These are phyloP conservation scores for Rhynchosporium graminicola DNA, from an alignment of 2,329 filamentous ascomycete genomes.

Conservation along the genomic window DNA sequence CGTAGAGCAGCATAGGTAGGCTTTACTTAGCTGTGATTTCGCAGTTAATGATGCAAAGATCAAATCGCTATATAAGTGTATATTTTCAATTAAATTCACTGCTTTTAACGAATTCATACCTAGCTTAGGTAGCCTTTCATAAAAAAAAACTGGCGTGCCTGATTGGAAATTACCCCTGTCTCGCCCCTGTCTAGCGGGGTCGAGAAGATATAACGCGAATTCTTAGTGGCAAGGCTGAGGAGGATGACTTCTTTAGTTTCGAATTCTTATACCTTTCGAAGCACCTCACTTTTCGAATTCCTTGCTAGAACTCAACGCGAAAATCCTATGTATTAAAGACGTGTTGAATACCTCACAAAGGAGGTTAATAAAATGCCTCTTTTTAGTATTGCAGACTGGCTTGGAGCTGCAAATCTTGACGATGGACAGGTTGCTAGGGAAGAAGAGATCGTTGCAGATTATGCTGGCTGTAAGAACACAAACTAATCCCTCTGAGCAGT, in stretches of 20 bases:
- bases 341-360: neutral
- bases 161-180: neutral
- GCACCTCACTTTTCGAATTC: neutral
- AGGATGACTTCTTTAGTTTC: neutral
- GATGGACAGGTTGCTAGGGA: slow-evolving; percentile 17
- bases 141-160: neutral
- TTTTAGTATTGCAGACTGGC: slow-evolving; percentile 27
- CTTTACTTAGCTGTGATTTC: too few relatives aligned
- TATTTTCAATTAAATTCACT: neutral
- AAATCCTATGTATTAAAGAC: neutral
- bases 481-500: neutral
- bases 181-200: slow-evolving; percentile 4
- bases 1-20: too few relatives aligned
- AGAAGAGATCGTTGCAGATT: slow-evolving; percentile 22
- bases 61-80: too few relatives aligned
- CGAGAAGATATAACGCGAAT: neutral
- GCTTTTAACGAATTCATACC: neutral
- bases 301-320: neutral
- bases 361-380: slow-evolving; percentile 19
- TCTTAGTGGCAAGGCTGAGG: slow-evolving; percentile 6
- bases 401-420: slow-evolving; percentile 12
- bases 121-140: neutral
- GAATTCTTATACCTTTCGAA: neutral
- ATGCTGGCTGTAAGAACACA: slow-evolving; percentile 24
- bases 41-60: too few relatives aligned